These are phyloP conservation scores for Trichocomaceae sp. DNA, from an alignment of 2,329 filamentous ascomycete genomes.

Conservation along the genomic window DNA sequence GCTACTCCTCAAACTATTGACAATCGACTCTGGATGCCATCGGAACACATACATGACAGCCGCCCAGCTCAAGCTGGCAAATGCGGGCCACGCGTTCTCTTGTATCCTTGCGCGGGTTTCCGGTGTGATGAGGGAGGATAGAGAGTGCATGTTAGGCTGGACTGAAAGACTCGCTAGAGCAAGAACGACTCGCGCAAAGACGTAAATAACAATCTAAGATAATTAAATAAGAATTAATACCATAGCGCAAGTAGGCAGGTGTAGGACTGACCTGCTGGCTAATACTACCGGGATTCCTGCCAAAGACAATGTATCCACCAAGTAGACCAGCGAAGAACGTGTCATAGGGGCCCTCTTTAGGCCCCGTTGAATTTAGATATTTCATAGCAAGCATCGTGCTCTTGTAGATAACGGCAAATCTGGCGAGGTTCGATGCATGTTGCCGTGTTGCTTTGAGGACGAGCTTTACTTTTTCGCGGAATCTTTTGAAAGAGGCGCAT, in stretches of 20 bases:
- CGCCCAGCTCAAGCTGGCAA: constrained; percentile 86
- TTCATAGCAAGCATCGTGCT: constrained; percentile 68
- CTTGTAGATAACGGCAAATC: constrained; percentile 91
- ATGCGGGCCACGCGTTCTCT: constrained; percentile 81
- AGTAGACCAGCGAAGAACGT: constrained; percentile 78
- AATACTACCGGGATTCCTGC: constrained; percentile 68
- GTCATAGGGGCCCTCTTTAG: constrained; percentile 66
- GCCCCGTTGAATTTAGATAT: constrained; percentile 41
- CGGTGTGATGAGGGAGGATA: constrained; percentile 38
- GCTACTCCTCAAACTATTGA: constrained; percentile 83
- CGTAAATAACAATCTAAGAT: constrained; percentile 83
- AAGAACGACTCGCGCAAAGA: constrained; percentile 85
- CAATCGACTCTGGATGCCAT: constrained; percentile 83
- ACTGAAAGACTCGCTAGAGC: constrained; percentile 78
- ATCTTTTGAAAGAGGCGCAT: constrained; percentile 28
- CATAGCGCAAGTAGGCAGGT: background rate
- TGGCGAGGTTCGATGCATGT: constrained; percentile 85
- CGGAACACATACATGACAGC: constrained; percentile 93
- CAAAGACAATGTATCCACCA: constrained; percentile 91
- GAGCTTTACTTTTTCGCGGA: constrained; percentile 70
- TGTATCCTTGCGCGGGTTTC: constrained; percentile 47
- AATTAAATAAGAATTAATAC: background rate
- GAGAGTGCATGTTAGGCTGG: constrained; percentile 47
- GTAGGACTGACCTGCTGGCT: constrained; percentile 59
- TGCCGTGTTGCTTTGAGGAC: constrained; percentile 81